Evolutionary conservation across 352 stramenopile species (phyloP).

Genomic region (Phytophthora cactorum): DNA sequence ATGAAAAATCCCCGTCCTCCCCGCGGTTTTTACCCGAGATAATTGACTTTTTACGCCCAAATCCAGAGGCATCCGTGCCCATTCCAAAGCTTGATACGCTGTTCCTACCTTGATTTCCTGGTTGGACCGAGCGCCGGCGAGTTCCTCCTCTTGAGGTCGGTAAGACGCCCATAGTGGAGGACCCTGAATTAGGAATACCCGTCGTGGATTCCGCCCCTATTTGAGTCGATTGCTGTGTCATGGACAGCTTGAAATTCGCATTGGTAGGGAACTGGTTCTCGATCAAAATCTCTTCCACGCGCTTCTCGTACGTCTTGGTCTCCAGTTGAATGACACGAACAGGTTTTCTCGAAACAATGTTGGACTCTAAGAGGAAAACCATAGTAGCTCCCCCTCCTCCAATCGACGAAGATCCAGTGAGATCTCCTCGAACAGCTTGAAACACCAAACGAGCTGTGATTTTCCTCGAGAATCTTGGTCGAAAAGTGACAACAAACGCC

Average conservation of each 20-base stretch:
- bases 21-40: conserved; percentile 28
- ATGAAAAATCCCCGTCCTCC: conserved; percentile 55
- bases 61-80: conserved; percentile 1
- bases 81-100: conserved; percentile 16
- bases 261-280: conserved; percentile 88
- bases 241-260: conserved; percentile 74
- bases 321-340: conserved; percentile 87
- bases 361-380: conserved; percentile 90
- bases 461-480: conserved; percentile 85
- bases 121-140: conserved; percentile 19
- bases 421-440: conserved; percentile 63
- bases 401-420: conserved; percentile 20
- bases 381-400: conserved; percentile 70
- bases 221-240: conserved; percentile 51
- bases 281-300: conserved; percentile 76
- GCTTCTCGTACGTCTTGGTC: conserved; percentile 80
- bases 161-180: conserved; percentile 3
- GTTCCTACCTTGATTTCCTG: conserved; percentile 6
- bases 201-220: conserved; percentile 5
- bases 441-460: conserved; percentile 91
- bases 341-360: conserved; percentile 78
- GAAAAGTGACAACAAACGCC: conserved; percentile 85
- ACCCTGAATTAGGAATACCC: conserved; percentile 4
- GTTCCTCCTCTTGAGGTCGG: conserved; percentile 17
- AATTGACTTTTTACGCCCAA: conserved; percentile 13